Conservation (phyloP, 257 asterid species). For the Mentha longifolia region DNA sequence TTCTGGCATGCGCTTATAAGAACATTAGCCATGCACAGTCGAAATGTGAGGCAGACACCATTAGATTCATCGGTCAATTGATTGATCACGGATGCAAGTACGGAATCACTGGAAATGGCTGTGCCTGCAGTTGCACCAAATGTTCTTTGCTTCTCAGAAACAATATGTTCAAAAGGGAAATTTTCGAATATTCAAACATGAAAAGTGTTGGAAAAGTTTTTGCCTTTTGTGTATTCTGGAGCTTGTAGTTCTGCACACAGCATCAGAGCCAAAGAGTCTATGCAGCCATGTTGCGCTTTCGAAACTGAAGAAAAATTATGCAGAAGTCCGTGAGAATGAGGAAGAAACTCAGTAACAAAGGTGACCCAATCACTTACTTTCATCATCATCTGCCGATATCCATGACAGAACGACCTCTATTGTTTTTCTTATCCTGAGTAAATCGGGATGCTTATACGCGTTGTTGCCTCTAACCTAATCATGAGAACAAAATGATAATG, state of each 20-base stretch:
- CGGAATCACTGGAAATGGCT: constrained; percentile 41
- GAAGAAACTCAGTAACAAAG: constrained; percentile 24
- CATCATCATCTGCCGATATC: constrained; percentile 64
- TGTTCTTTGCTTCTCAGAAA: constrained; percentile 26
- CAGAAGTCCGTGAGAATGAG: constrained; percentile 26
- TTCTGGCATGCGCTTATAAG: constrained; percentile 89
- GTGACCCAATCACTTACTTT: constrained; percentile 53
- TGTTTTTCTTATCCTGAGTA: constrained; percentile 53
- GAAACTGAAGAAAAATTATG: constrained; percentile 52
- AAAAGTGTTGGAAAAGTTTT: neutral
- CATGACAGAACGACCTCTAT: constrained; percentile 62
- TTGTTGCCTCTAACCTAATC: constrained; percentile 66
- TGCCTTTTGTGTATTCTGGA: constrained; percentile 46
- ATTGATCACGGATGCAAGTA: constrained; percentile 58
- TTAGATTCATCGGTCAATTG: constrained; percentile 47
- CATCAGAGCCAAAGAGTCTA: constrained; percentile 86
- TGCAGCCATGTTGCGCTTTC: constrained; percentile 96
- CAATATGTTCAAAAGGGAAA: neutral
- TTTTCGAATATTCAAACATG: neutral
- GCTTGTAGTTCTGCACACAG: constrained; percentile 68
- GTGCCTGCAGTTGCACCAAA: constrained; percentile 48
- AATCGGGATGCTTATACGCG: constrained; percentile 53
- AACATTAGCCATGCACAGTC: constrained; percentile 88
- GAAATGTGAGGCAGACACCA: constrained; percentile 55
- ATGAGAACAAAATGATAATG: constrained; percentile 2